phyloP scores from a whole-genome alignment of 805 yeast species.

The Barnettozyma populi region DNA sequence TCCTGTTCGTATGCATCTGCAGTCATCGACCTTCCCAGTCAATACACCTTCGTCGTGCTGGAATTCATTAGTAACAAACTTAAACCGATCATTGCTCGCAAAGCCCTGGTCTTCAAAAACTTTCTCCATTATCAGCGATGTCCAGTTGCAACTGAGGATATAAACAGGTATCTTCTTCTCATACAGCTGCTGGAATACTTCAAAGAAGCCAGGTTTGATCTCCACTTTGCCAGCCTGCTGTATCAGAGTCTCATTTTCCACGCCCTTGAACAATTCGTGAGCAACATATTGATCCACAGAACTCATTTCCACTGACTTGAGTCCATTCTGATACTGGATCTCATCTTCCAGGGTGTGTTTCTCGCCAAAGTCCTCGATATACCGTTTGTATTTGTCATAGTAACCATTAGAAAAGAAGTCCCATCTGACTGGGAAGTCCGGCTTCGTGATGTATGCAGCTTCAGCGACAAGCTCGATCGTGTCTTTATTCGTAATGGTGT shows the following conservation, averaged over 20 bases:
- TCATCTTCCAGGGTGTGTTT: constrained; percentile 37
- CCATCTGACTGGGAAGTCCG: constrained; percentile 35
- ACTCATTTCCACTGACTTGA: constrained; percentile 40
- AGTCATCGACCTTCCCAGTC: constrained; percentile 24
- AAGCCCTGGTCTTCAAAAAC: constrained; percentile 23
- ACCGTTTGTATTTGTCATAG: constrained; percentile 31
- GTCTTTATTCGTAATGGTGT: constrained; percentile 51
- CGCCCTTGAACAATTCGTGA: constrained; percentile 37
- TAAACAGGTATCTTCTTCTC: constrained; percentile 30
- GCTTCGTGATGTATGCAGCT: constrained; percentile 38
- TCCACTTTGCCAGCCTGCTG: constrained; percentile 38
- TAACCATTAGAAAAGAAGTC: constrained; percentile 40
- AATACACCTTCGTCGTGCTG: constrained; percentile 28
- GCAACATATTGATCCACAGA: constrained; percentile 41
- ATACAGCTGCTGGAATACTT: constrained; percentile 28
- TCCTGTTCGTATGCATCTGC: constrained; percentile 43
- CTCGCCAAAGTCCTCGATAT: constrained; percentile 26
- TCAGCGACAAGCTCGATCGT: constrained; percentile 48
- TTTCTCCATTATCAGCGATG: constrained; percentile 39
- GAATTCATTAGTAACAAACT: constrained; percentile 47
- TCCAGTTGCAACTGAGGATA: constrained; percentile 61
- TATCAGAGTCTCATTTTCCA: constrained; percentile 28
- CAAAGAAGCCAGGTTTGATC: constrained; percentile 68
- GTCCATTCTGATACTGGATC: constrained; percentile 37
- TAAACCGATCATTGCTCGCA: constrained; percentile 17